phyloP scores from a whole-genome alignment of 495 filamentous ascomycete genomes.

The Neurospora sp. region DNA sequence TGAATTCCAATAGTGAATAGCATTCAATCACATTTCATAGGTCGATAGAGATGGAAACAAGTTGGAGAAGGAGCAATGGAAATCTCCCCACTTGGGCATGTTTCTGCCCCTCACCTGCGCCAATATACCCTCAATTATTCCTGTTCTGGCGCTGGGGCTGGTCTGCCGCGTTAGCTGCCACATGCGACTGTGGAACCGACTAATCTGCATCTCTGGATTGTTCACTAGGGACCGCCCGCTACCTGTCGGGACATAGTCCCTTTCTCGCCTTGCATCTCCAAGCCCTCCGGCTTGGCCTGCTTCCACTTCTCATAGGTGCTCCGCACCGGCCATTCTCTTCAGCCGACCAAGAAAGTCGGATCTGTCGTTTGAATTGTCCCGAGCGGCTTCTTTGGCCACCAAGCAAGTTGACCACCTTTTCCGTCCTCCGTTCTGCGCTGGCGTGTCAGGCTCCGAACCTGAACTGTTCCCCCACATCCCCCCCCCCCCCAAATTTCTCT shows the following conservation, averaged over 20 bases:
- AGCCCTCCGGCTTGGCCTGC: slow-evolving; percentile 1
- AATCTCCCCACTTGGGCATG: background rate
- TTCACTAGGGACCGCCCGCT: background rate
- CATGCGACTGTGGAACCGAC: background rate
- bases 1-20: background rate
- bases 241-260: background rate
- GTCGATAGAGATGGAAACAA: background rate
- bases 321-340: slow-evolving; percentile 14
- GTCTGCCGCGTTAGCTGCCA: background rate
- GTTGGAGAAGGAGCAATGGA: background rate
- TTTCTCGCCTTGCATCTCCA: background rate
- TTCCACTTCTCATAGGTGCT: slow-evolving; percentile 6
- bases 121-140: background rate
- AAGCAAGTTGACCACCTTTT: background rate
- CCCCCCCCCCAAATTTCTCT: too few relatives aligned
- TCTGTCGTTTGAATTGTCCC: slow-evolving; percentile 5
- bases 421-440: background rate
- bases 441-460: background rate
- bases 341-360: slow-evolving; percentile 6
- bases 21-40: background rate
- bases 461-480: background rate
- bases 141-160: background rate
- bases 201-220: background rate
- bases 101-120: background rate
- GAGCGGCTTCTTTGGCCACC: slow-evolving; percentile 6